Evolutionary conservation across 768 basidiomycete species (phyloP).

Genomic region (Leccinum variicolor): DNA sequence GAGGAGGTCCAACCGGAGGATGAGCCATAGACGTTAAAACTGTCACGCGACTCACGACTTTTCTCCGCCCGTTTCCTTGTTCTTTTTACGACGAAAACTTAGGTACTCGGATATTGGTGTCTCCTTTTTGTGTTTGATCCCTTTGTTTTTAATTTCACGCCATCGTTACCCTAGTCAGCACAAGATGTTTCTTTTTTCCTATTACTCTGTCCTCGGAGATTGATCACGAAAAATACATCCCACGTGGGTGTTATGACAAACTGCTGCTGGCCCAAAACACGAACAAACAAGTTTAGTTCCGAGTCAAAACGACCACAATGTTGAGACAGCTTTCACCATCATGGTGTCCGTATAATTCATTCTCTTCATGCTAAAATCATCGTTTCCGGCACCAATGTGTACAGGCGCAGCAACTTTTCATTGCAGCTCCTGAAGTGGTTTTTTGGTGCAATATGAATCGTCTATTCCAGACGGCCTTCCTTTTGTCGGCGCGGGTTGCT

Average conservation of each 20-base stretch:
- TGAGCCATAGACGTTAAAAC: slow-evolving; percentile 42
- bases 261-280: slow-evolving; percentile 1
- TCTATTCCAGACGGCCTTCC: slow-evolving; percentile 6
- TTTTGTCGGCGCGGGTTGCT: slow-evolving; percentile 6
- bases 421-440: slow-evolving; percentile 33
- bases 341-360: neutral
- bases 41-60: slow-evolving; percentile 13
- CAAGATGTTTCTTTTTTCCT: slow-evolving; percentile 10
- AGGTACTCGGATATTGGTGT: slow-evolving; percentile 33
- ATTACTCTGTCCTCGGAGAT: neutral
- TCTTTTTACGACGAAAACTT: slow-evolving; percentile 33
- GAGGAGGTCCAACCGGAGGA: slow-evolving; percentile 67
- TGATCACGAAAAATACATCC: slow-evolving; percentile 2
- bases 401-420: slow-evolving; percentile 29
- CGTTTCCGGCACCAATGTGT: slow-evolving; percentile 26
- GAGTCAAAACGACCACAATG: too few species aligned
- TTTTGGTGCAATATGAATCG: slow-evolving; percentile 26
- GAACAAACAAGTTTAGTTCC: slow-evolving; percentile 5
- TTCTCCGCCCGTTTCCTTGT: slow-evolving; percentile 14
- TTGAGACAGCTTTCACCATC: neutral
- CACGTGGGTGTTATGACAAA: neutral
- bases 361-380: neutral
- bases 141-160: slow-evolving; percentile 31
- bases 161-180: slow-evolving; percentile 31
- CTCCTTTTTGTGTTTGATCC: slow-evolving; percentile 26